Evolutionary conservation across 2,329 filamentous ascomycete species (phyloP).

Genomic region (Pseudogymnoascus sp.): DNA sequence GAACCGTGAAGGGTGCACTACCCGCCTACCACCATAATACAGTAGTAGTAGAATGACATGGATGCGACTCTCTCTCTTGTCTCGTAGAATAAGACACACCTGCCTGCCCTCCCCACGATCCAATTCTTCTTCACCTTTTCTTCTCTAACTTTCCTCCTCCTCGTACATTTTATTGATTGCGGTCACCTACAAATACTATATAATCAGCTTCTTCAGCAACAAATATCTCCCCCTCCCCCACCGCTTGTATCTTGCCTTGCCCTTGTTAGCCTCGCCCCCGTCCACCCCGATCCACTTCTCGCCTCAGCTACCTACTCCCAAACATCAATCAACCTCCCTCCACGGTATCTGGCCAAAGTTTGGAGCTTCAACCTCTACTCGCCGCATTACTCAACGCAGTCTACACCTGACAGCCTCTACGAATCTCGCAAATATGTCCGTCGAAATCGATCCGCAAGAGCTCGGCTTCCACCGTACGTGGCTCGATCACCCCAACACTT

Average conservation of each 20-base stretch:
- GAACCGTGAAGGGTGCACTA: not conserved
- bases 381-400: not conserved
- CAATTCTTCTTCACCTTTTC: slow-evolving; percentile 3
- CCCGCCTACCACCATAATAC: not conserved
- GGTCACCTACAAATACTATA: not conserved
- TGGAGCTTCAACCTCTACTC: slow-evolving; percentile 9
- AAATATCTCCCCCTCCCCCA: not conserved
- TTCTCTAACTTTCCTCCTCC: slow-evolving; percentile 10
- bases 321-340: slow-evolving; percentile 4
- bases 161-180: not conserved
- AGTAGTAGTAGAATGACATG: not conserved
- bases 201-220: not conserved
- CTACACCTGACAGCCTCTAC: not conserved
- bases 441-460: slow-evolving; percentile 87
- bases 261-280: not conserved
- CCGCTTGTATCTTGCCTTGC: not conserved
- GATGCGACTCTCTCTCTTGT: not conserved
- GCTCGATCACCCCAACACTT: slow-evolving; percentile 14
- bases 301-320: not conserved
- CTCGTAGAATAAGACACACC: not conserved
- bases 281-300: not conserved
- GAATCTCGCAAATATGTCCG: slow-evolving; percentile 25
- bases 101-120: not conserved
- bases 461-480: slow-evolving; percentile 85
- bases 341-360: slow-evolving; percentile 1